These are phyloP conservation scores for Coemansia nantahalensis DNA, from an alignment of 192 early-diverging fungal species.

Conservation along the genomic window DNA sequence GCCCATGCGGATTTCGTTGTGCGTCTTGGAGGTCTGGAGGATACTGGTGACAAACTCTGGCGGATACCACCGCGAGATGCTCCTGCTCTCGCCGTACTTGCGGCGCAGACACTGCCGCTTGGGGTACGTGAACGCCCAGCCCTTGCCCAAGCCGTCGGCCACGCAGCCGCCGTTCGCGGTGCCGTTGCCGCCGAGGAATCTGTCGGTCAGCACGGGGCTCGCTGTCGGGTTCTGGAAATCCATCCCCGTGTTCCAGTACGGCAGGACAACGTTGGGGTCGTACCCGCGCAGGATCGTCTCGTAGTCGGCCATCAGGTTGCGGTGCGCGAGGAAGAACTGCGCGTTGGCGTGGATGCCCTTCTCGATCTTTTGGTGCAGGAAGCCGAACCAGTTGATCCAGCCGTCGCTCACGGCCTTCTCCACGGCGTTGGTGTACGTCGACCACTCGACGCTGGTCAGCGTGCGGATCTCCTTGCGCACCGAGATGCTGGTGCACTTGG, in stretches of 20 bases:
- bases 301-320: slow-evolving; percentile 52
- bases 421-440: slow-evolving; percentile 32
- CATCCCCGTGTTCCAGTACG: slow-evolving; percentile 50
- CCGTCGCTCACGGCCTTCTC: slow-evolving; percentile 21
- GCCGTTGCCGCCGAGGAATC: slow-evolving; percentile 51
- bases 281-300: slow-evolving; percentile 52
- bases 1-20: slow-evolving; percentile 26
- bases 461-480: slow-evolving; percentile 53
- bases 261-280: slow-evolving; percentile 38
- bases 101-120: slow-evolving; percentile 34
- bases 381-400: slow-evolving; percentile 52
- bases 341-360: slow-evolving; percentile 32
- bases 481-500: slow-evolving; percentile 13
- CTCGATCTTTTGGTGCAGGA: slow-evolving; percentile 33
- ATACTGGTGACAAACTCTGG: slow-evolving; percentile 39
- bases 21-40: slow-evolving; percentile 24
- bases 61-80: slow-evolving; percentile 35
- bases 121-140: slow-evolving; percentile 23
- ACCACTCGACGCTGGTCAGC: slow-evolving; percentile 39
- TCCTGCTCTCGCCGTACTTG: slow-evolving; percentile 21
- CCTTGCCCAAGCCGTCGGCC: slow-evolving; percentile 10
- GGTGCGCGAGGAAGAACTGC: slow-evolving; percentile 54
- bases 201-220: slow-evolving; percentile 21
- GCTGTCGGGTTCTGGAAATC: slow-evolving; percentile 46
- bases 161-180: slow-evolving; percentile 27